These are phyloP conservation scores for Pythium aristosporum DNA, from an alignment of 352 stramenopile species.

Conservation along the genomic window DNA sequence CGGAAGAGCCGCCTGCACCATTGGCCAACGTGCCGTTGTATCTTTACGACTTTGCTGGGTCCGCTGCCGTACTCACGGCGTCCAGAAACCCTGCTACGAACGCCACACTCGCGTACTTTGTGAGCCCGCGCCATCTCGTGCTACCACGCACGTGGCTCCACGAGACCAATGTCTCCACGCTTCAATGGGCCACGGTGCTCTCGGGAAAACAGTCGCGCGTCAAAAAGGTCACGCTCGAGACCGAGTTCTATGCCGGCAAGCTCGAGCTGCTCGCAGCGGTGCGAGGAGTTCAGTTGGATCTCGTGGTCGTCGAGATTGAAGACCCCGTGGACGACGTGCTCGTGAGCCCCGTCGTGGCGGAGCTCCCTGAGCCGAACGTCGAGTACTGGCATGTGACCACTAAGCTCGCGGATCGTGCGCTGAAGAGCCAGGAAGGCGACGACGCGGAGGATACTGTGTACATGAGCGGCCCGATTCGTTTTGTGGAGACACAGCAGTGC, in stretches of 20 bases:
- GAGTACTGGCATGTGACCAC: background rate
- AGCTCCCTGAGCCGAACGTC: background rate
- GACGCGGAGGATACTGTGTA: background rate
- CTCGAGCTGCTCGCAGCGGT: background rate
- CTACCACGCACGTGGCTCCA: slow-evolving; percentile 14
- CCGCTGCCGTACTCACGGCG: slow-evolving; percentile 1
- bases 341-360: background rate
- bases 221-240: slow-evolving; percentile 7
- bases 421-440: background rate
- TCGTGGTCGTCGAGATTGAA: slow-evolving; percentile 20
- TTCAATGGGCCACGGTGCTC: slow-evolving; percentile 14
- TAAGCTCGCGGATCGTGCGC: background rate
- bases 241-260: slow-evolving; percentile 9
- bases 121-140: slow-evolving; percentile 22
- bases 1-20: background rate
- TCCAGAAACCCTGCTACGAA: slow-evolving; percentile 4
- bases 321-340: background rate
- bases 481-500: background rate
- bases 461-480: background rate
- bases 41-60: background rate
- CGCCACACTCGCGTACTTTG: slow-evolving; percentile 14
- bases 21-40: background rate
- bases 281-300: background rate
- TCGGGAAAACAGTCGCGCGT: background rate
- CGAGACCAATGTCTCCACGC: background rate